Conservation (phyloP, 2,329 filamentous ascomycete genomes). For the Fusarium xyrophilum region DNA sequence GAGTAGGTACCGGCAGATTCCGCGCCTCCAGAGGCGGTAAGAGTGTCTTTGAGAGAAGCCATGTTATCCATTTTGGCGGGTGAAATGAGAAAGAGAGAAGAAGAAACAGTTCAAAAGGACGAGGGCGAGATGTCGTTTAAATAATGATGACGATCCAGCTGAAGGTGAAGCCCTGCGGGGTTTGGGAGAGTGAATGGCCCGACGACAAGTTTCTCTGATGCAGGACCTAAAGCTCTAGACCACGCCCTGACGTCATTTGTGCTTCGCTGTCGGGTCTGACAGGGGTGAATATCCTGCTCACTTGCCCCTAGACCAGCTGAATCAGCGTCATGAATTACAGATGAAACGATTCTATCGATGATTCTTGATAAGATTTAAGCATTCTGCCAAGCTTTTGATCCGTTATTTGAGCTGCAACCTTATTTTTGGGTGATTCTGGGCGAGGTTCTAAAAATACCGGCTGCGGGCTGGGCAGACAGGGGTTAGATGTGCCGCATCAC, state of each 20-base stretch:
- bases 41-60: constrained; percentile 32
- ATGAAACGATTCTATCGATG: neutral
- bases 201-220: neutral
- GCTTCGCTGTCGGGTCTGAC: neutral
- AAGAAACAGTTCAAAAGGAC: neutral
- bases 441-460: constrained; percentile 16
- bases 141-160: constrained; percentile 5
- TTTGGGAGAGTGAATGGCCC: neutral
- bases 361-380: neutral
- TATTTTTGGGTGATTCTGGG: neutral
- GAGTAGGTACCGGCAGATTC: constrained; percentile 34
- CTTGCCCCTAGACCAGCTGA: neutral
- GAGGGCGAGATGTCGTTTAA: neutral
- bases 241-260: constrained; percentile 15
- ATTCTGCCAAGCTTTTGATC: constrained; percentile 5
- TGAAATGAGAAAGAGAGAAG: neutral
- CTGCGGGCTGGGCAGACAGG: neutral
- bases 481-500: constrained; percentile 1
- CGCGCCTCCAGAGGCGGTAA: constrained; percentile 39
- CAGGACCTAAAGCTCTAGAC: neutral
- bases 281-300: constrained; percentile 9
- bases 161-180: constrained; percentile 13
- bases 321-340: neutral
- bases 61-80: constrained; percentile 35
- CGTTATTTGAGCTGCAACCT: constrained; percentile 10